A percentile compares a stretch with the other conserved stretches of the same genome.
Evolutionary conservation across 768 basidiomycete species (phyloP).

Genomic region (Psilocybe sp.): DNA sequence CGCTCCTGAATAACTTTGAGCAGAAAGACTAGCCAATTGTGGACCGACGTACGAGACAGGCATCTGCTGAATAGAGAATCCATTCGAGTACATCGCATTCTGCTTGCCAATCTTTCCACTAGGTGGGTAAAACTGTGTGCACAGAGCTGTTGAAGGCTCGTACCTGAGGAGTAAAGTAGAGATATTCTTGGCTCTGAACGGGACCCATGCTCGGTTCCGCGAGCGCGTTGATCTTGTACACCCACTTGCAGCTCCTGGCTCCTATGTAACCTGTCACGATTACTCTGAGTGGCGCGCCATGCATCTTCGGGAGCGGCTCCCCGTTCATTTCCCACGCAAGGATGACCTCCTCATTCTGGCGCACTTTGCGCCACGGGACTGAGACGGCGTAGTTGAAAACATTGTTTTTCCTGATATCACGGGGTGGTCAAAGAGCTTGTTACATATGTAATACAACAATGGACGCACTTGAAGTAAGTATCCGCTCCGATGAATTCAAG

Average conservation of each 20-base stretch:
- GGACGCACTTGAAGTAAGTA: conserved; percentile 12
- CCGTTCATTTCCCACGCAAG: conserved; percentile 16
- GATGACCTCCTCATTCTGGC: conserved; percentile 12
- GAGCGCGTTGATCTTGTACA: conserved; percentile 14
- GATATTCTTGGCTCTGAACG: conserved; percentile 13
- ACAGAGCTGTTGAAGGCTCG: background rate
- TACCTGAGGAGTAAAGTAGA: conserved; percentile 15
- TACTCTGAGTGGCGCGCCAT: conserved; percentile 12
- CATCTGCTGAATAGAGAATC: conserved; percentile 14
- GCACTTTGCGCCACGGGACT: conserved; percentile 14
- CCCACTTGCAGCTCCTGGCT: conserved; percentile 12
- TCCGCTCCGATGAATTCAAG: conserved; percentile 13
- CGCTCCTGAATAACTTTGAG: background rate
- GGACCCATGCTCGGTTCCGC: conserved; percentile 11
- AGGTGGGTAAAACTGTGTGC: background rate
- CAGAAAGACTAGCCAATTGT: background rate
- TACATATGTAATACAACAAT: background rate
- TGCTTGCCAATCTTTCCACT: conserved; percentile 10
- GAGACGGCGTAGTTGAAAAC: conserved; percentile 12
- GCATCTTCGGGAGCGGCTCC: conserved; percentile 13
- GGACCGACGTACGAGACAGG: conserved; percentile 10
- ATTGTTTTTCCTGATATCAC: conserved; percentile 2
- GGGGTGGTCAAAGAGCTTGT: background rate
- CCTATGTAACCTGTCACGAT: conserved; percentile 13
- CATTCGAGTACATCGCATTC: conserved; percentile 9